Conservation (phyloP, 352 stramenopile species). For the Globisporangium nunn region DNA sequence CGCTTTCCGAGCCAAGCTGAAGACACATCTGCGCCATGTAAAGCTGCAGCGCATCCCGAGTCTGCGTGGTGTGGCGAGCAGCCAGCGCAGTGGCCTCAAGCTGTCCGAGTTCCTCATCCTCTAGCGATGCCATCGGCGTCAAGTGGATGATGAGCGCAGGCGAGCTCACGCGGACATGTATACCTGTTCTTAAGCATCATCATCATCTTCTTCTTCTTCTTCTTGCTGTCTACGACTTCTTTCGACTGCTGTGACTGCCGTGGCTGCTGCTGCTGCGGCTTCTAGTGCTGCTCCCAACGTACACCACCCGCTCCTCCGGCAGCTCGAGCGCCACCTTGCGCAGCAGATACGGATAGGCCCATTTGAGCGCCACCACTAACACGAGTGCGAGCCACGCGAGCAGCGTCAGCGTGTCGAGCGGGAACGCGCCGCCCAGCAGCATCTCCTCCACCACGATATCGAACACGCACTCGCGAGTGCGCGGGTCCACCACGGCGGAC, state of each 20-base stretch:
- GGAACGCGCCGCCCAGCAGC: slow-evolving; percentile 41
- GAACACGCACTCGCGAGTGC: slow-evolving; percentile 45
- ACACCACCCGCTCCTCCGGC: slow-evolving; percentile 21
- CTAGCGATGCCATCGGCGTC: neutral
- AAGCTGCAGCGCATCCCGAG: slow-evolving; percentile 54
- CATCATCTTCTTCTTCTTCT: no score
- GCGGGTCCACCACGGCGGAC: slow-evolving; percentile 23
- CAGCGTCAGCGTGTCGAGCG: slow-evolving; percentile 41
- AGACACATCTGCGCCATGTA: slow-evolving; percentile 45
- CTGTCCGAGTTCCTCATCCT: slow-evolving; percentile 19
- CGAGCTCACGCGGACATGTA: no score
- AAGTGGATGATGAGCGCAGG: no score
- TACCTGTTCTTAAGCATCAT: no score
- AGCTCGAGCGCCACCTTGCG: slow-evolving; percentile 44
- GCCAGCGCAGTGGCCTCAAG: slow-evolving; percentile 7
- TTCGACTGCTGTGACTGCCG: slow-evolving; percentile 6
- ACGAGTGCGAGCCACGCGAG: slow-evolving; percentile 48
- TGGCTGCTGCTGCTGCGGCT: slow-evolving; percentile 18
- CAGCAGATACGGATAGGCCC: slow-evolving; percentile 40
- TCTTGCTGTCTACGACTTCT: no score
- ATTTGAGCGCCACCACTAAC: slow-evolving; percentile 23
- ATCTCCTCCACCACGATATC: slow-evolving; percentile 74
- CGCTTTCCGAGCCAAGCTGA: slow-evolving; percentile 30
- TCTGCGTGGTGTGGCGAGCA: slow-evolving; percentile 7
- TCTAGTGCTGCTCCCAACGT: neutral